These are phyloP conservation scores for Zymoseptoria ardabiliae DNA, from an alignment of 2,329 filamentous ascomycete genomes.

Conservation along the genomic window DNA sequence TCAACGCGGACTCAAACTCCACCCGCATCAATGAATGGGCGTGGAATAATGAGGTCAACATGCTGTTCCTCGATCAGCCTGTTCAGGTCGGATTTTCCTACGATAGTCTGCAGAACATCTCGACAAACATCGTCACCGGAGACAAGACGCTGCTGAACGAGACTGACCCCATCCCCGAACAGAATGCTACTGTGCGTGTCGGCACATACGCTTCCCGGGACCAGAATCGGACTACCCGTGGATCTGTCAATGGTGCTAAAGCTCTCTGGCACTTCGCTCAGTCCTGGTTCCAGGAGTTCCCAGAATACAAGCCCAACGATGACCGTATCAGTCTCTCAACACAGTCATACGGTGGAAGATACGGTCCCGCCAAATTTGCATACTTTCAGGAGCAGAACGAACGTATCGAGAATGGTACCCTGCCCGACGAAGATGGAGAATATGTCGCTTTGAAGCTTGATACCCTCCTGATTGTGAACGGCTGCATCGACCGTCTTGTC, in stretches of 20 bases:
- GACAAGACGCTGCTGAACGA: conserved; percentile 11
- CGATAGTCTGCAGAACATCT: conserved; percentile 33
- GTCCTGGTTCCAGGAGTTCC: conserved; percentile 57
- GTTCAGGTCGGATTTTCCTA: conserved; percentile 52
- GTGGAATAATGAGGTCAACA: conserved; percentile 53
- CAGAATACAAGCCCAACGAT: conserved; percentile 45
- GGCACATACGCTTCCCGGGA: conserved; percentile 47
- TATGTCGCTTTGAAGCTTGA: conserved; percentile 38
- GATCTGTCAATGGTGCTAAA: conserved; percentile 47
- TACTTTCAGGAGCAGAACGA: conserved; percentile 54
- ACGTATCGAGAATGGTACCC: conserved; percentile 38
- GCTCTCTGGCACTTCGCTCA: conserved; percentile 55
- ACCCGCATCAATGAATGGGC: conserved; percentile 50
- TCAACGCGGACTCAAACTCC: conserved; percentile 47
- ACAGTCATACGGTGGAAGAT: conserved; percentile 46
- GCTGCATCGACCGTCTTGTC: conserved; percentile 46
- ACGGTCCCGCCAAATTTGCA: conserved; percentile 52
- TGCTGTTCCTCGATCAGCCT: conserved; percentile 60
- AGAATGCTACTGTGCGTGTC: conserved; percentile 47
- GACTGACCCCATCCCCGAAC: conserved; percentile 30
- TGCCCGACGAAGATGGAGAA: conserved; percentile 40
- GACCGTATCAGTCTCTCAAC: background rate
- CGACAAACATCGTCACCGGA: conserved; percentile 24
- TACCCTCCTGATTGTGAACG: conserved; percentile 45
- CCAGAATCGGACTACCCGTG: conserved; percentile 40